phyloP scores from a whole-genome alignment of 2,329 filamentous ascomycete species.

The Emmonsiellopsis sp. region DNA sequence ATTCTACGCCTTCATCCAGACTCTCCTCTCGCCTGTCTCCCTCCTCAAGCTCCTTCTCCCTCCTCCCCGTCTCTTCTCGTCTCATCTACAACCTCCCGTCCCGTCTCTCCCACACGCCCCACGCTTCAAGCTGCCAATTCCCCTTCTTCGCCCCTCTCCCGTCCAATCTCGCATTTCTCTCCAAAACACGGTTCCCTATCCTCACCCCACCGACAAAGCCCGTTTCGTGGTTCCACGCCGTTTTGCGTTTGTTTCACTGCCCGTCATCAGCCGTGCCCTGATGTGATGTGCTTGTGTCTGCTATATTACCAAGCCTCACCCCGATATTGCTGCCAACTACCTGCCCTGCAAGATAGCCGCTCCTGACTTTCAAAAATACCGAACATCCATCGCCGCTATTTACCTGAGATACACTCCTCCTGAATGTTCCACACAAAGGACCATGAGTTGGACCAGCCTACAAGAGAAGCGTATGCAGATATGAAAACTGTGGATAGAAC shows the following conservation, averaged over 20 bases:
- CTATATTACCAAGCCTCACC: too few species aligned
- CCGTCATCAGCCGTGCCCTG: background rate
- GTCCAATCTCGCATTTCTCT: too few species aligned
- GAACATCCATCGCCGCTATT: background rate
- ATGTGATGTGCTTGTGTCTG: too few species aligned
- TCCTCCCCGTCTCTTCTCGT: conserved; percentile 1
- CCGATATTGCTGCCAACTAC: background rate
- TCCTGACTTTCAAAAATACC: background rate
- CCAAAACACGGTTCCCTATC: background rate
- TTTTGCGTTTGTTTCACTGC: background rate
- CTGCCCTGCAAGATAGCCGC: background rate
- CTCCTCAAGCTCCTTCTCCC: conserved; percentile 9
- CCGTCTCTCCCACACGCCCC: too few species aligned
- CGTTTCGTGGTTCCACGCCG: background rate
- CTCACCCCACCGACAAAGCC: background rate
- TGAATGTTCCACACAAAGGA: background rate
- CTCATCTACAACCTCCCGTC: background rate
- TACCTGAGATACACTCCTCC: background rate
- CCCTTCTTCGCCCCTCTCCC: background rate
- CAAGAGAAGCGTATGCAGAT: background rate
- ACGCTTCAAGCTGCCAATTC: too few species aligned
- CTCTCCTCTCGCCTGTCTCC: background rate
- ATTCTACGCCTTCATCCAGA: conserved; percentile 5
- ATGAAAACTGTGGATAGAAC: background rate
- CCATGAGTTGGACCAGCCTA: background rate